Evolutionary conservation across 305 asterid species (phyloP).

Genomic region (Withania somnifera): DNA sequence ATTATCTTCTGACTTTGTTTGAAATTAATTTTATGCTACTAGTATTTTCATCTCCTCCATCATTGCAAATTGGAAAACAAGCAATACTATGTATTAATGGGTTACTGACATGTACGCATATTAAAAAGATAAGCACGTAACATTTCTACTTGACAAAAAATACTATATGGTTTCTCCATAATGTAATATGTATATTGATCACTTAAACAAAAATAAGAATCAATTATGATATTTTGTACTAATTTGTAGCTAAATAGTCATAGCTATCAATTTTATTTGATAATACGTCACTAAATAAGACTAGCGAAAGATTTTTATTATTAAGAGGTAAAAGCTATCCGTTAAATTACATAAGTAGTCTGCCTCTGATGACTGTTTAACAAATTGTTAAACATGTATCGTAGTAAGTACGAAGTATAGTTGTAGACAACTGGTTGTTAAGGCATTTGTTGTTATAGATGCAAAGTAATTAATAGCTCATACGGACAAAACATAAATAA

Average conservation of each 20-base stretch:
- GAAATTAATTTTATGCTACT: background rate
- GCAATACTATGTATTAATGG: background rate
- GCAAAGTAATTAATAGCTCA: background rate
- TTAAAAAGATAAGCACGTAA: background rate
- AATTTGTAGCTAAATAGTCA: background rate
- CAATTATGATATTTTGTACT: background rate
- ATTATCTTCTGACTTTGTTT: background rate
- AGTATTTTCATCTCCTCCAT: constrained; percentile 2
- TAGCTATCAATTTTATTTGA: background rate
- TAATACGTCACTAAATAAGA: background rate
- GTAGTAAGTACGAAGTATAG: background rate
- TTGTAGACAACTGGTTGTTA: background rate
- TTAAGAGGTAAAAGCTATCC: background rate
- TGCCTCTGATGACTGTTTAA: background rate
- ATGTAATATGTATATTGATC: background rate
- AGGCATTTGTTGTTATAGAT: background rate
- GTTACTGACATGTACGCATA: background rate
- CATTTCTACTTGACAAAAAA: too few relatives aligned
- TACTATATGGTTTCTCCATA: background rate
- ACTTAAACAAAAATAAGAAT: background rate
- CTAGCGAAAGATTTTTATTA: background rate
- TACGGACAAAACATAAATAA: background rate
- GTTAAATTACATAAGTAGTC: background rate
- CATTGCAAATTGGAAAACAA: constrained; percentile 11
- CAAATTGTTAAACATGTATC: background rate